Base-by-base conservation (phyloP, 306 rosid genomes). In the Rosa multiflora region DNA sequence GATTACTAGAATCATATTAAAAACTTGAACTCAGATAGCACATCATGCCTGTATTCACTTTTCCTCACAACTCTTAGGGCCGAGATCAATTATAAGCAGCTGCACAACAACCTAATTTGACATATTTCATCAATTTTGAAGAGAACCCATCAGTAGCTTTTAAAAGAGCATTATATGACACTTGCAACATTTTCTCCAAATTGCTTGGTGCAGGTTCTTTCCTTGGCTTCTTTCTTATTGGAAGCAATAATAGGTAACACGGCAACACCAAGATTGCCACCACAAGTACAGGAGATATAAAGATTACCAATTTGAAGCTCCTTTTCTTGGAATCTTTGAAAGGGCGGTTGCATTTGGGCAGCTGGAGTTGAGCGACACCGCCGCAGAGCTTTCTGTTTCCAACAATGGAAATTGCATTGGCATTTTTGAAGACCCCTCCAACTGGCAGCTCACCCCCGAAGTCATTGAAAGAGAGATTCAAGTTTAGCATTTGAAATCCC, bases 141-240 rank as follows among this genome's bases (percentile, higher is more conserved):
- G n/a, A n/a, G n/a, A n/a, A n/a, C n/a, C n/a, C n/a, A 72, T 26
- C 29, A 26, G 73, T 68, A 10, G 73, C 73, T 42, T 68, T 68
- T 10, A 42, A 5, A 21, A 68, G 17, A 68, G 73, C 44, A 42
- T 5, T 11, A 68, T 68, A 68, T 11, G 73, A 68, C 52, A 68
- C 35, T 43, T 68, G 73, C 35, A 21, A 68, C 21, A 17, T 13
- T 39, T 6, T 42, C 5, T 20, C 44, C 56, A 51, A 51, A 20
- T 21, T 11, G 73, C 73, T 68, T 10, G 52, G 12, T 1, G 73
- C 32, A 43, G 32, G 44, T n/a, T 11, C 73, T 43, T 42, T 42
- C 29, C 3, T 5, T n/a, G 5, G 20, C 56, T 42, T 68, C 9
- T 68, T 68, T 68, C 73, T 68, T 68, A 29, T 18, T 68, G 26